phyloP scores from a whole-genome alignment of 2,329 filamentous ascomycete species.

The Xylaria sp. region DNA sequence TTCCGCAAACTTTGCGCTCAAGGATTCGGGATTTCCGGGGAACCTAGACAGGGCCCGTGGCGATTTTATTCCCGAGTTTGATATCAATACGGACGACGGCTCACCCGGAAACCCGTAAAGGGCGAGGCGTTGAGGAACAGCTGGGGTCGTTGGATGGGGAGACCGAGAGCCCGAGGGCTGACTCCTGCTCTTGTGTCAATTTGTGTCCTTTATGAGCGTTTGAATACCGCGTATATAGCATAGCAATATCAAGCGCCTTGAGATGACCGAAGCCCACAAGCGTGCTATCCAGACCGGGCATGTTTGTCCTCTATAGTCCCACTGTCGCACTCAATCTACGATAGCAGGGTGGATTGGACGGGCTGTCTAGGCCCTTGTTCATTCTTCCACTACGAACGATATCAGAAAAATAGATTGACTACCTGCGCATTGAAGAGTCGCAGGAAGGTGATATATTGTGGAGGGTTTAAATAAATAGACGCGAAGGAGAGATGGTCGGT shows the following conservation, averaged over 20 bases:
- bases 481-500: background rate
- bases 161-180: background rate
- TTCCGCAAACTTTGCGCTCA: constrained; percentile 44
- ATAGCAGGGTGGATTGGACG: constrained; percentile 73
- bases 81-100: constrained; percentile 59
- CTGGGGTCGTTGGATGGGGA: background rate
- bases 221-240: constrained; percentile 15
- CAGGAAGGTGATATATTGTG: constrained; percentile 72
- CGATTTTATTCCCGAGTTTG: constrained; percentile 69
- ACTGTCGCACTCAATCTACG: constrained; percentile 66
- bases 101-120: constrained; percentile 45
- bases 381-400: constrained; percentile 71
- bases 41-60: constrained; percentile 43
- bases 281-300: constrained; percentile 37
- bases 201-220: background rate
- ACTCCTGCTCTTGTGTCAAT: background rate
- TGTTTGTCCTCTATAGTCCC: constrained; percentile 74
- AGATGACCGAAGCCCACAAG: background rate
- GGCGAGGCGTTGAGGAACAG: background rate
- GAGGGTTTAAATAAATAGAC: constrained; percentile 47
- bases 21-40: constrained; percentile 42
- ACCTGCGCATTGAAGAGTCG: constrained; percentile 66
- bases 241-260: background rate
- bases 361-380: constrained; percentile 74
- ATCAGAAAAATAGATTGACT: constrained; percentile 61